Percentiles rank a stretch among this genome's conserved stretches.
Evolutionary conservation across 2,329 filamentous ascomycete species (phyloP).

Genomic region (Penicillium nordicum): DNA sequence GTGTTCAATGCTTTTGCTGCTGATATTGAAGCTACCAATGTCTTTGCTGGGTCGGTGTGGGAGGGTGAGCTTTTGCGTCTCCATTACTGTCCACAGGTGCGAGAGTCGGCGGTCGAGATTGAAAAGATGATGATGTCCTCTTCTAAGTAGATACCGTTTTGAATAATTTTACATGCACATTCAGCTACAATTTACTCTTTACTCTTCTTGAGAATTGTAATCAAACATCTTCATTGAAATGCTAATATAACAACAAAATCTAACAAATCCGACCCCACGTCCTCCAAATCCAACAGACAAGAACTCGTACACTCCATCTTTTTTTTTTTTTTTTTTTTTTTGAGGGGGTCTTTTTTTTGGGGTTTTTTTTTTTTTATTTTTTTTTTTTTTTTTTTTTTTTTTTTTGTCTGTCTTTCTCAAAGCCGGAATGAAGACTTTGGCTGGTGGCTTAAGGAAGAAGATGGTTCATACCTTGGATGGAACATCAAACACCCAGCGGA

Average conservation of each 20-base stretch:
- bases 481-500: conserved; percentile 62
- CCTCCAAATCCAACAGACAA: neutral
- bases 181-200: neutral
- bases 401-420: neutral
- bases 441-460: neutral
- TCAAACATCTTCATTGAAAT: conserved; percentile 1
- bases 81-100: conserved; percentile 83
- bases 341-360: too few relatives aligned
- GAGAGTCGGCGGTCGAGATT: conserved; percentile 67
- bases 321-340: neutral
- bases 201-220: neutral
- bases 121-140: conserved; percentile 59
- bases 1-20: conserved; percentile 70
- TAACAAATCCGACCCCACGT: neutral
- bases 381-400: neutral
- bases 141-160: conserved; percentile 25
- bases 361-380: neutral
- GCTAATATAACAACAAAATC: neutral
- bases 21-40: conserved; percentile 81
- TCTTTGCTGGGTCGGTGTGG: conserved; percentile 87
- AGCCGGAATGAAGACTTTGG: neutral
- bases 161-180: conserved; percentile 12
- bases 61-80: conserved; percentile 81
- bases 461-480: conserved; percentile 49
- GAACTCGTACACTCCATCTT: neutral